Evolutionary conservation across 2,329 filamentous ascomycete species (phyloP).

Genomic region (Alternaria sp.): DNA sequence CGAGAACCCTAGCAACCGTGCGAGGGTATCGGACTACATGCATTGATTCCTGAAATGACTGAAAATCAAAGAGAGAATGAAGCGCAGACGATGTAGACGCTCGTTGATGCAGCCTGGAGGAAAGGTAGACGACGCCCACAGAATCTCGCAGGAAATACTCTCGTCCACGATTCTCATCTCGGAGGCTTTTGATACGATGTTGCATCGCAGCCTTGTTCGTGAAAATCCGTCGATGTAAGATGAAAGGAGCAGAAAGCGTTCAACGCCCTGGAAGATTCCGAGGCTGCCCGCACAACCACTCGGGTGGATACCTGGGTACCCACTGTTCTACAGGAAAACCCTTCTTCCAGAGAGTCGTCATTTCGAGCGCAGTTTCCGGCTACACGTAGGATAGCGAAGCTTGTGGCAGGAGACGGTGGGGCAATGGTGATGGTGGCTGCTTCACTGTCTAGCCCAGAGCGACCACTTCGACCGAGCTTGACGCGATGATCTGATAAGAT

Average conservation of each 20-base stretch:
- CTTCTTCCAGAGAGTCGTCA: background rate
- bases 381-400: background rate
- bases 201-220: too few species aligned
- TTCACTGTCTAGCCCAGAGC: constrained; percentile 4
- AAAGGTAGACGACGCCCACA: too few species aligned
- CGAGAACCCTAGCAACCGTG: too few species aligned
- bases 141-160: too few species aligned
- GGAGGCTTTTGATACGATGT: too few species aligned
- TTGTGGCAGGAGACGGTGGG: constrained; percentile 1
- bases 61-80: too few species aligned
- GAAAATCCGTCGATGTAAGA: background rate
- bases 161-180: too few species aligned
- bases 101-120: too few species aligned
- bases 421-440: constrained; percentile 17
- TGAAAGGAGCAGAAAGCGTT: background rate
- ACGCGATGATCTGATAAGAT: constrained; percentile 29
- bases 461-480: constrained; percentile 3
- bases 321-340: background rate
- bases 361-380: background rate
- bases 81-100: too few species aligned
- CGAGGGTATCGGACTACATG: too few species aligned
- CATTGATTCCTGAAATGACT: too few species aligned
- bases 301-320: background rate
- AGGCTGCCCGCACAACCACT: background rate
- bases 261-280: background rate